Base-by-base conservation (phyloP, 441 rosid genomes). In the Sinapis alba region DNA sequence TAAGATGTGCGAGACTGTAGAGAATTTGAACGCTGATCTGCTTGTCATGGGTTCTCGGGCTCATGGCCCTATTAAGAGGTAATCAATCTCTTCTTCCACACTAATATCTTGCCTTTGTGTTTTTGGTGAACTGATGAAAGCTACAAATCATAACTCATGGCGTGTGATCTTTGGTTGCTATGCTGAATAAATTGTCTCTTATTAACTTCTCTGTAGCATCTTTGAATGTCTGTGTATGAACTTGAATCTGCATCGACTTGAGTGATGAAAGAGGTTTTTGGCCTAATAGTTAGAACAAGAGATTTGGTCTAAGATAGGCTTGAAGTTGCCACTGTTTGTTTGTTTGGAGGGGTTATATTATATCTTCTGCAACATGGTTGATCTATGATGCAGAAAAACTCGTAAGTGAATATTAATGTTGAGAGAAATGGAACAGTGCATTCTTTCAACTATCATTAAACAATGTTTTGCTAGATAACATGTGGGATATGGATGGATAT, bases 41-140 rank as follows among this genome's bases (percentile, higher is more conserved):
- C 90, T 95, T 68, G 94, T 90, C 64, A 88, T 90, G 89, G 97
- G 98, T 0, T 87, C 83, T 27, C 91, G 95, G 19, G 86, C 94
- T 61, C 85, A 84, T 81, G 97, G 99, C 45, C 94, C 82, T 18
- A 87, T 92, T 65, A 92, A 90, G 79, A 92, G 98, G 99, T 92
- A 59, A 7, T 3, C 53, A 24, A 23, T 69, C 24, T 56, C 57
- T 21, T 77, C 69, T 26, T 43, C 50, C 10, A 6, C 15, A 19
- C 36, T 45, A 30, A 19, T 30, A 20, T 57, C 21, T 34, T 43
- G 51, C 51, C 36, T 69, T 32, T 61, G 23, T 63, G 26, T 12
- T 5, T 38, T 62, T 66, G 62, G n/a, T 71, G 58, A 7, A 12
- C 27, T 56, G 43, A 62, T 69, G 72, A 7, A 72, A 58, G 20